phyloP scores from a whole-genome alignment of 1,284 basidiomycete species.

The Trametes hirsuta region DNA sequence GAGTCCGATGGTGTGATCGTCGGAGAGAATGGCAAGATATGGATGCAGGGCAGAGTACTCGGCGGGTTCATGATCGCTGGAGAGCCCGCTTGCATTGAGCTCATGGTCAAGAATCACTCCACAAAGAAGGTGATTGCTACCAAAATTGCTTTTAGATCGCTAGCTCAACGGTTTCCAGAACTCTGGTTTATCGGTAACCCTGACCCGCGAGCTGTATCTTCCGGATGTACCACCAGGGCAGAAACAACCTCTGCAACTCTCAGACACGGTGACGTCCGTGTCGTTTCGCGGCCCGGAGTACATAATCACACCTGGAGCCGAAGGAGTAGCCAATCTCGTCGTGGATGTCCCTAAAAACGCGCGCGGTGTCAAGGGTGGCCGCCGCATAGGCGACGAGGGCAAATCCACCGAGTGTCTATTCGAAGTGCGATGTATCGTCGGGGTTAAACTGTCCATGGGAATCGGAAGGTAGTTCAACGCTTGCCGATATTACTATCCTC shows the following conservation, averaged over 20 bases:
- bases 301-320: constrained; percentile 66
- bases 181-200: constrained; percentile 58
- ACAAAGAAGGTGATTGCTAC: constrained; percentile 62
- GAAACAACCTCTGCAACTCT: constrained; percentile 56
- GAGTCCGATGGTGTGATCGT: constrained; percentile 63
- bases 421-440: constrained; percentile 60
- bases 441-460: constrained; percentile 63
- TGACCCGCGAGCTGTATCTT: constrained; percentile 62
- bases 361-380: constrained; percentile 62
- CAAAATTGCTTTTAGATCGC: neutral
- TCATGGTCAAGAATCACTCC: constrained; percentile 80
- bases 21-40: constrained; percentile 76
- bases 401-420: constrained; percentile 57
- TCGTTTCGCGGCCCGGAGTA: constrained; percentile 75
- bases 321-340: constrained; percentile 75
- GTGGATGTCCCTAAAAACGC: constrained; percentile 71
- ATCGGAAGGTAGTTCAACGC: constrained; percentile 55
- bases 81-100: constrained; percentile 67
- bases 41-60: constrained; percentile 67
- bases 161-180: constrained; percentile 47
- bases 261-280: constrained; percentile 68
- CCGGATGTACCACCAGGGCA: constrained; percentile 44
- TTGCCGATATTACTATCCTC: neutral
- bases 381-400: constrained; percentile 39
- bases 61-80: constrained; percentile 68